Percentiles rank a stretch among this genome's conserved stretches.
phyloP scores from a whole-genome alignment of 257 asterid species.

The Vinca minor region DNA sequence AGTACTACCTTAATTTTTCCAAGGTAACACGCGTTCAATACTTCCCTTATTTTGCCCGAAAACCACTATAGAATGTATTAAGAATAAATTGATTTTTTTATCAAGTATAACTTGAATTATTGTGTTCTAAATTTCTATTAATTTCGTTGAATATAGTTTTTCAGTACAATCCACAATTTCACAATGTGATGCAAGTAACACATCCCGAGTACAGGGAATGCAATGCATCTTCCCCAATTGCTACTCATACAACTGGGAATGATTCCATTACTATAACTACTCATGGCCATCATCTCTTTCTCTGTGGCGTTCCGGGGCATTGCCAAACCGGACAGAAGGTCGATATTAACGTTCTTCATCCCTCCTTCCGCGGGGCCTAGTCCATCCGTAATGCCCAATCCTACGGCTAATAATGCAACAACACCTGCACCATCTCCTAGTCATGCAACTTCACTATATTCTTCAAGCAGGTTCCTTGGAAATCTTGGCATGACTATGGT shows the following conservation, averaged over 20 bases:
- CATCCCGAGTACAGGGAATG: slow-evolving; percentile 53
- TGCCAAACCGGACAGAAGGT: slow-evolving; percentile 81
- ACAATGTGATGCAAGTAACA: slow-evolving; percentile 77
- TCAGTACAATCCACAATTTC: slow-evolving; percentile 66
- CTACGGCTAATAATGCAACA: slow-evolving; percentile 24
- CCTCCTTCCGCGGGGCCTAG: slow-evolving; percentile 26
- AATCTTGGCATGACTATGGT: slow-evolving; percentile 16
- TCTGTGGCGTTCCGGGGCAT: slow-evolving; percentile 80
- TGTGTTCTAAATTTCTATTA: neutral
- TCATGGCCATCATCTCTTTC: slow-evolving; percentile 67
- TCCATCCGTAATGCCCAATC: slow-evolving; percentile 31
- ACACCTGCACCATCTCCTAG: slow-evolving; percentile 44
- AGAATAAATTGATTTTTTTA: too few species aligned
- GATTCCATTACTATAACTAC: slow-evolving; percentile 54
- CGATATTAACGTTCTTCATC: slow-evolving; percentile 47
- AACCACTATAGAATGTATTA: too few species aligned
- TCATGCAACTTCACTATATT: slow-evolving; percentile 21
- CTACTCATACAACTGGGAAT: slow-evolving; percentile 71
- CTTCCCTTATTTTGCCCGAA: neutral
- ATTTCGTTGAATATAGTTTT: slow-evolving; percentile 37
- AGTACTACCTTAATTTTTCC: neutral
- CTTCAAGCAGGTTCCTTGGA: slow-evolving; percentile 9
- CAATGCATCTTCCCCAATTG: slow-evolving; percentile 61
- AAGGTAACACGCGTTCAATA: neutral
- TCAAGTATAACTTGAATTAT: neutral